Evolutionary conservation across 2,329 filamentous ascomycete genomes (phyloP).

Genomic region (Aspergillus versicolor): DNA sequence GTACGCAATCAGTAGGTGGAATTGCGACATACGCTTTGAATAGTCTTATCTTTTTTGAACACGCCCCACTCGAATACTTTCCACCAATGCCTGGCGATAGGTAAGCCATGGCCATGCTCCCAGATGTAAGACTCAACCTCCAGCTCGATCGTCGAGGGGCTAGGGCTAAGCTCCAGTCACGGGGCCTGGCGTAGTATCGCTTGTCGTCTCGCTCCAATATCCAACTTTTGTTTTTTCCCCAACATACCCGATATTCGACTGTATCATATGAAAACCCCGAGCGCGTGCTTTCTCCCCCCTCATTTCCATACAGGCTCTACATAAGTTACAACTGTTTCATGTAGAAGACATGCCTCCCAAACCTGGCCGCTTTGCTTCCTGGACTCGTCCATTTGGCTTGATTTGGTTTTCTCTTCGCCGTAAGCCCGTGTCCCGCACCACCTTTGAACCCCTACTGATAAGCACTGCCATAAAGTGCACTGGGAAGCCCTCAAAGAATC

Average conservation of each 20-base stretch:
- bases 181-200: not conserved
- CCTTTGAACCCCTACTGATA: not conserved
- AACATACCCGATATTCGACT: not conserved
- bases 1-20: too few relatives aligned
- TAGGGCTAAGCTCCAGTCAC: not conserved
- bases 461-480: slow-evolving; percentile 15
- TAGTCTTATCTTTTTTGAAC: too few relatives aligned
- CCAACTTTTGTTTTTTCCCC: not conserved
- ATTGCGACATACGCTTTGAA: too few relatives aligned
- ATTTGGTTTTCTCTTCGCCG: slow-evolving; percentile 19
- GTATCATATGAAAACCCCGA: not conserved
- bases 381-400: slow-evolving; percentile 17
- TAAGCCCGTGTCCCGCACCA: not conserved
- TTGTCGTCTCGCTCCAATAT: not conserved
- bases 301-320: not conserved
- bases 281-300: not conserved
- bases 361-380: slow-evolving; percentile 11
- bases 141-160: not conserved
- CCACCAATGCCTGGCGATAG: too few relatives aligned
- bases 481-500: slow-evolving; percentile 18
- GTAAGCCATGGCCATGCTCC: too few relatives aligned
- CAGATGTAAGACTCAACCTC: not conserved
- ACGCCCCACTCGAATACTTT: too few relatives aligned
- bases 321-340: not conserved
- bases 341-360: slow-evolving; percentile 1